Evolutionary conservation across 1,284 basidiomycete genomes (phyloP), one percentile per base, ranked within the genome.

Genomic region (Hypsizygus ulmarius): DNA sequence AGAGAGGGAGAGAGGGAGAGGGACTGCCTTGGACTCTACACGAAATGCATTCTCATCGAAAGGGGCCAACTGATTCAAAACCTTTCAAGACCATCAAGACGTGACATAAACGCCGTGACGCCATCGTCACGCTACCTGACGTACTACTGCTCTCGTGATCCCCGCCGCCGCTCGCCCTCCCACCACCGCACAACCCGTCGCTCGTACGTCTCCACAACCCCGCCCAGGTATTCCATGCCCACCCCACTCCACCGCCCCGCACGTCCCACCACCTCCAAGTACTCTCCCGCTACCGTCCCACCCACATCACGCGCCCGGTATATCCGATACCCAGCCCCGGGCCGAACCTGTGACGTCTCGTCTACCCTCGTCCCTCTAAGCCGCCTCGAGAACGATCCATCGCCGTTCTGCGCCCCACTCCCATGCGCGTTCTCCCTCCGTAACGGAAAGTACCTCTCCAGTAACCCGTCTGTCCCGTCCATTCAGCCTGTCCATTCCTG

Each of bases 131-230:
- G 33, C 27, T 45, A 40, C 45, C 30, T 7, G 21, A 28, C 39
- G 53, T 50, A 52, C 50, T 49, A 32, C 41, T 35, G 30, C n/a
- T 38, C 38, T n/a, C 48, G 37, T 47, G 45, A 40, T n/a, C n/a
- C n/a, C 19, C 44, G 42, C 30, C 32, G 56, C 50, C 53, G 50
- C 45, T 55, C 52, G 12, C 48, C 55, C 38, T 68, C 64, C 73
- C 73, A 74, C 75, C 79, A 77, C 48, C 74, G 66, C 53, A 70
- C 56, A 27, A 88, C 50, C 40, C 85, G 69, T 46, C 77, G 67
- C 64, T 90, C 87, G 50, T 78, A 83, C 45, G 66, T 64, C 61
- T 82, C 81, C 16, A 86, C 68, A 18, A 84, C 74, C 16, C 60
- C 65, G 3, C 68, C 63, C 40, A 90, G 39, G 54, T 77, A 71